Conservation (phyloP, 2,329 filamentous ascomycete genomes). For the Achaetomium macrosporum region DNA sequence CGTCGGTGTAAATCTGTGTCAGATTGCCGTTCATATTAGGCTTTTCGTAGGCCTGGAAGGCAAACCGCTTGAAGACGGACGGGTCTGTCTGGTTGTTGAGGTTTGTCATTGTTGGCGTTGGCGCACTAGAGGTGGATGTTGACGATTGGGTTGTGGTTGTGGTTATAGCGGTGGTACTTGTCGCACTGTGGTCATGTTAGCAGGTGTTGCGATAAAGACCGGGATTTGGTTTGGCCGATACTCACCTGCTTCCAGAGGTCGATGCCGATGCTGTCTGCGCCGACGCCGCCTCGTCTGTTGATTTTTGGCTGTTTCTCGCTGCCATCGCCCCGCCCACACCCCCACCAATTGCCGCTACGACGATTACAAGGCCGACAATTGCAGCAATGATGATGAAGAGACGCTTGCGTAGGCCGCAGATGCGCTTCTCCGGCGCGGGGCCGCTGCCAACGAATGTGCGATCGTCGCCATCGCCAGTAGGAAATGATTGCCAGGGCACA, state of each 20-base stretch:
- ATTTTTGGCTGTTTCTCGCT: background rate
- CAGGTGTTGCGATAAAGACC: background rate
- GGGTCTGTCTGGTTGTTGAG: slow-evolving; percentile 25
- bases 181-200: slow-evolving; percentile 4
- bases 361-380: slow-evolving; percentile 15
- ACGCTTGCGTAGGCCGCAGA: slow-evolving; percentile 22
- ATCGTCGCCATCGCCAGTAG: slow-evolving; percentile 2
- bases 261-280: slow-evolving; percentile 1
- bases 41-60: slow-evolving; percentile 31
- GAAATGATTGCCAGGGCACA: slow-evolving; percentile 21
- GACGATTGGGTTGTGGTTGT: background rate
- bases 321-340: slow-evolving; percentile 22
- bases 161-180: background rate
- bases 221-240: background rate
- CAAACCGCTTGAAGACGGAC: slow-evolving; percentile 12
- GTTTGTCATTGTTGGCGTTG: slow-evolving; percentile 9
- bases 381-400: slow-evolving; percentile 21
- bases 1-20: slow-evolving; percentile 23
- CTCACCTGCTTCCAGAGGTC: background rate
- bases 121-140: slow-evolving; percentile 1
- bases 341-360: slow-evolving; percentile 24
- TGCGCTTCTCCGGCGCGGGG: slow-evolving; percentile 11
- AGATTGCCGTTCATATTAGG: slow-evolving; percentile 22
- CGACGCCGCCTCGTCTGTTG: background rate
- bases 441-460: slow-evolving; percentile 7